Evolutionary conservation across 768 basidiomycete genomes (phyloP).

Genomic region (Xanthoconium purpureum): DNA sequence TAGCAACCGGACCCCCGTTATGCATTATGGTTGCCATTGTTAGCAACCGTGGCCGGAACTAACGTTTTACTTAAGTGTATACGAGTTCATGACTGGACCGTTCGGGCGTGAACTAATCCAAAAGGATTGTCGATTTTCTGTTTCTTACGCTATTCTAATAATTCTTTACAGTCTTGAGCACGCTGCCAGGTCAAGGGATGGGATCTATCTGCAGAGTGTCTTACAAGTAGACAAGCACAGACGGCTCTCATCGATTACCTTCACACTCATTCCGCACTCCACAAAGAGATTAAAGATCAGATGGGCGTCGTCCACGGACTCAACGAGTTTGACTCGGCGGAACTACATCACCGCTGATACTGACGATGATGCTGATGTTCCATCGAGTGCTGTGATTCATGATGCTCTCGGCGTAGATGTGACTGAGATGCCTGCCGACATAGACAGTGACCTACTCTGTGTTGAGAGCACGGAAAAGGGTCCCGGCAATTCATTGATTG

Average conservation of each 20-base stretch:
- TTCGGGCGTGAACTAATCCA: no score
- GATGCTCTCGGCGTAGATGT: neutral
- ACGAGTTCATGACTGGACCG: no score
- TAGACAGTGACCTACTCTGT: neutral
- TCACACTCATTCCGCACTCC: conserved; percentile 4
- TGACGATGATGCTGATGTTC: conserved; percentile 4
- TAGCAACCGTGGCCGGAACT: no score
- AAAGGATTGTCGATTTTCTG: neutral
- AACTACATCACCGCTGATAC: neutral
- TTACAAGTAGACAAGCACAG: conserved; percentile 15
- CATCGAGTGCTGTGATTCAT: conserved; percentile 1
- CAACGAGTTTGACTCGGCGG: neutral
- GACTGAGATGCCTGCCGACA: neutral
- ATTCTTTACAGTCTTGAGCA: conserved; percentile 20
- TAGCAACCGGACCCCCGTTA: no score
- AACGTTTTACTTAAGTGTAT: no score
- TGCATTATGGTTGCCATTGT: no score
- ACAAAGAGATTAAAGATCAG: conserved; percentile 13
- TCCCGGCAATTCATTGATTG: neutral
- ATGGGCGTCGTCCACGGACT: neutral
- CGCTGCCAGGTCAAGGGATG: conserved; percentile 11
- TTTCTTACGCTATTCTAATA: no score
- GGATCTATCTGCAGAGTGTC: conserved; percentile 15
- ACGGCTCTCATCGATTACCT: conserved; percentile 16
- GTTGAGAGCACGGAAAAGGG: neutral